These are phyloP conservation scores for Thyridium curvatum DNA, from an alignment of 2,329 filamentous ascomycete genomes.

Conservation along the genomic window DNA sequence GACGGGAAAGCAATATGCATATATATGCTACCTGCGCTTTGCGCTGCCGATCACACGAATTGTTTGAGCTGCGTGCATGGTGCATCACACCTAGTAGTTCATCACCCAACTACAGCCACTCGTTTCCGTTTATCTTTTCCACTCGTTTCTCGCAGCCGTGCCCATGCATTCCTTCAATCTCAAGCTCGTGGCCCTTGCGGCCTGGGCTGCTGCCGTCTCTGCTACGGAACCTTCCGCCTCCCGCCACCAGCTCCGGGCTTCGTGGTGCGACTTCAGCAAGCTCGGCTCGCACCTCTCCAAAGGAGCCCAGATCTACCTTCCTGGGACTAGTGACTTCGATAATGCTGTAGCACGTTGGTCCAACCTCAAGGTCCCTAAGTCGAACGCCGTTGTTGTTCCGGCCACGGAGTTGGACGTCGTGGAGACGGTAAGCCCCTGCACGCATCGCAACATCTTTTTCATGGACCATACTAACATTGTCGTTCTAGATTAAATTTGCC, in stretches of 20 bases:
- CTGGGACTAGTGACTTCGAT: slow-evolving; percentile 31
- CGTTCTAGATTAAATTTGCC: slow-evolving; percentile 38
- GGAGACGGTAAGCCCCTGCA: slow-evolving; percentile 28
- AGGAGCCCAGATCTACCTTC: slow-evolving; percentile 32
- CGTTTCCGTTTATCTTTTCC: too few relatives aligned
- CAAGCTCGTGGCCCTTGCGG: slow-evolving; percentile 16
- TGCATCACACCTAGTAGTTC: too few relatives aligned
- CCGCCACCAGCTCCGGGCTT: slow-evolving; percentile 9
- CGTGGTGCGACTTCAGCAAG: slow-evolving; percentile 9
- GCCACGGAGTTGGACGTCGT: slow-evolving; percentile 41
- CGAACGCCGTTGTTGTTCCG: slow-evolving; percentile 40
- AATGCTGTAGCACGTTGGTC: slow-evolving; percentile 38
- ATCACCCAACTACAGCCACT: too few relatives aligned
- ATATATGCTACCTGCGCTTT: too few relatives aligned
- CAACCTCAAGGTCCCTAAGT: slow-evolving; percentile 29
- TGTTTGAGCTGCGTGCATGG: too few relatives aligned
- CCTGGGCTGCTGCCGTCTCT: slow-evolving; percentile 16
- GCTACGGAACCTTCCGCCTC: slow-evolving; percentile 12
- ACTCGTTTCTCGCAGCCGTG: too few relatives aligned
- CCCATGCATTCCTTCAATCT: too few relatives aligned
- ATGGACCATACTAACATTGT: neutral
- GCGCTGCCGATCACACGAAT: too few relatives aligned
- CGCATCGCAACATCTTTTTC: neutral
- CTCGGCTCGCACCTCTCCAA: slow-evolving; percentile 26
- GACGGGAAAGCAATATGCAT: too few relatives aligned